Percentiles rank a stretch among this genome's conserved stretches.
Evolutionary conservation across 129 eudicot species (phyloP).

Genomic region (Calendula officinalis): DNA sequence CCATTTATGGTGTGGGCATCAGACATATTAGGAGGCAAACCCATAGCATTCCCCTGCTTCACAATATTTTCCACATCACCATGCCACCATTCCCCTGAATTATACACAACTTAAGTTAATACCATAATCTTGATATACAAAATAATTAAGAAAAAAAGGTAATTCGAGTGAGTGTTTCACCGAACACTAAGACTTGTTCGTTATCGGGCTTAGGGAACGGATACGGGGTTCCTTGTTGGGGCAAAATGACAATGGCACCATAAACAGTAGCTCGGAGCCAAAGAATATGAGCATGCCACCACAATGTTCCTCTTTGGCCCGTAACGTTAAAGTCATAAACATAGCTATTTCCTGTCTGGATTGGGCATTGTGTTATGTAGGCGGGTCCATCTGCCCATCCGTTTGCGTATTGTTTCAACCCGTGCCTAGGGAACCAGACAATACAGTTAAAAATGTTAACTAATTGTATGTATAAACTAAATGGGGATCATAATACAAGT

Average conservation of each 20-base stretch:
- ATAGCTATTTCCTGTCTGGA: constrained; percentile 39
- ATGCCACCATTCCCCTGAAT: constrained; percentile 53
- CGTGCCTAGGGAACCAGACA: constrained; percentile 37
- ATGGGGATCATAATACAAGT: background rate
- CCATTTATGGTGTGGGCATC: constrained; percentile 59
- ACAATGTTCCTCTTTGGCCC: constrained; percentile 47
- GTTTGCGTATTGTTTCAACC: constrained; percentile 43
- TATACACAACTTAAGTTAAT: background rate
- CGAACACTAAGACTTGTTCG: constrained; percentile 36
- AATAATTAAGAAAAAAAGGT: too few species aligned
- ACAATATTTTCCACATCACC: constrained; percentile 44
- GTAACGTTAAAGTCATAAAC: constrained; percentile 39
- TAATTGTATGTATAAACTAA: background rate
- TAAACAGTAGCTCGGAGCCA: constrained; percentile 54
- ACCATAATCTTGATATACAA: too few species aligned
- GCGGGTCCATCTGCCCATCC: constrained; percentile 64
- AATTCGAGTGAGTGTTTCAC: background rate
- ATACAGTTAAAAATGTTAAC: background rate
- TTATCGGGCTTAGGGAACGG: constrained; percentile 44
- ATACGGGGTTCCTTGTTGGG: constrained; percentile 47
- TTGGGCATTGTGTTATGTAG: constrained; percentile 52
- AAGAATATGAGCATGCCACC: constrained; percentile 57
- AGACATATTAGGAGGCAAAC: constrained; percentile 46
- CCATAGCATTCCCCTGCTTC: constrained; percentile 49
- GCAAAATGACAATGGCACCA: constrained; percentile 51